Percentiles rank a stretch among this genome's conserved stretches.
Conservation (phyloP, 139 green algal genomes). For the Tetraselmis chui region DNA sequence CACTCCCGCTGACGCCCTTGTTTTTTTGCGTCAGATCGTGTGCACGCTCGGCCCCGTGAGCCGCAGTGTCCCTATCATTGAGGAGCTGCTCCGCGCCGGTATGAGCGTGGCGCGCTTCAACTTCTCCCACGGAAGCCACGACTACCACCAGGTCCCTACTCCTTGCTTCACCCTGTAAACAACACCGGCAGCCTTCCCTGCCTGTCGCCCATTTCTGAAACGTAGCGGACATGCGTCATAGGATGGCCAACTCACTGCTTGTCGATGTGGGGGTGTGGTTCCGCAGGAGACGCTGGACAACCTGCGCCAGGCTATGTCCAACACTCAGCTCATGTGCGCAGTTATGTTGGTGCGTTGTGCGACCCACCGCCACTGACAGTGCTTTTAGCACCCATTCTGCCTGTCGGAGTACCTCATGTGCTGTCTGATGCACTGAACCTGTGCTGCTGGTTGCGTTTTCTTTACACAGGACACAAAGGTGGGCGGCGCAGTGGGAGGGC, state of each 20-base stretch:
- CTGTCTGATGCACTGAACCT: too few relatives aligned
- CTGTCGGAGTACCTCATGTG: too few relatives aligned
- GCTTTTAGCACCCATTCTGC: too few relatives aligned
- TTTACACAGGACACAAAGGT: background rate
- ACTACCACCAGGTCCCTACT: constrained; percentile 85
- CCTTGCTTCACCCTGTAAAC: background rate
- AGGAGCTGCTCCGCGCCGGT: constrained; percentile 80
- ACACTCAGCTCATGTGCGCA: constrained; percentile 93
- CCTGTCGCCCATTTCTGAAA: background rate
- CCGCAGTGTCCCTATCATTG: constrained; percentile 65
- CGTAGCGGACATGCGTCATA: background rate
- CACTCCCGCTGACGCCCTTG: background rate
- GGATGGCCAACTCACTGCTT: background rate
- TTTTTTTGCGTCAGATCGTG: constrained; percentile 62
- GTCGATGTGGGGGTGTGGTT: background rate
- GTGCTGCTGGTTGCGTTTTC: too few relatives aligned
- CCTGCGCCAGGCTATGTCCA: constrained; percentile 70
- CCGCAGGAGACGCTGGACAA: constrained; percentile 88
- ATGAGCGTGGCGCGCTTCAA: constrained; percentile 97
- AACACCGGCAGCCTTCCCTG: too few relatives aligned
- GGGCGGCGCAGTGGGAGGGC: too few relatives aligned
- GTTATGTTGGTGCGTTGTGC: constrained; percentile 99
- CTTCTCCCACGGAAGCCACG: constrained; percentile 89
- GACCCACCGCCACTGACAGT: too few relatives aligned
- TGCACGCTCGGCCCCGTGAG: constrained; percentile 88